Percentiles rank a stretch among this genome's conserved stretches.
These are phyloP conservation scores for Emmonsia crescens DNA, from an alignment of 2,329 filamentous ascomycete genomes.

Conservation along the genomic window DNA sequence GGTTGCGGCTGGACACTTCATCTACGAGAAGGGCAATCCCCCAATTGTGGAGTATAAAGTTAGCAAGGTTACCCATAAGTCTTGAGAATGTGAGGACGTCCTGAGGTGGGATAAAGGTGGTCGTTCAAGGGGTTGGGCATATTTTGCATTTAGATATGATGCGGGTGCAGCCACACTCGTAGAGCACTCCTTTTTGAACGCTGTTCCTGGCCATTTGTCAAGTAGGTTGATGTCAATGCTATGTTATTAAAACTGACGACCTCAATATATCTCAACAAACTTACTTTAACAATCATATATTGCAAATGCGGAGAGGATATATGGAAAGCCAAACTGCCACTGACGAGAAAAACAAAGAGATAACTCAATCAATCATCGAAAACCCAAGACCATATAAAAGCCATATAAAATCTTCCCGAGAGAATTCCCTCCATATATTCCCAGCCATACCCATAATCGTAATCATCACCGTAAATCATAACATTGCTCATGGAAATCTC, in stretches of 20 bases:
- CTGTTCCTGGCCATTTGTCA: neutral
- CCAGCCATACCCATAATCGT: neutral
- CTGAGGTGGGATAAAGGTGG: neutral
- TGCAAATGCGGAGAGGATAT: no score
- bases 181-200: neutral
- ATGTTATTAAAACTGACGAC: neutral
- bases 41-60: slow-evolving; percentile 34
- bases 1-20: slow-evolving; percentile 32
- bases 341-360: no score
- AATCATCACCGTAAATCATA: neutral
- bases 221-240: neutral
- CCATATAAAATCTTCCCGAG: neutral
- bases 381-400: neutral
- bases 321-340: no score
- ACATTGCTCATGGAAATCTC: neutral
- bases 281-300: no score
- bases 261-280: neutral
- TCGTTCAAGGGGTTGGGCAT: neutral
- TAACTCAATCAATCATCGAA: neutral
- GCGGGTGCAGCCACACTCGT: neutral
- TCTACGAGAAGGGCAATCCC: slow-evolving; percentile 26
- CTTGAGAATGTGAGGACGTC: neutral
- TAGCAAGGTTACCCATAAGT: slow-evolving; percentile 25
- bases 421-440: neutral
- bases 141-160: neutral